These are phyloP conservation scores for Crithidia fasciculata DNA, from an alignment of 208 protist genomes.

Conservation along the genomic window DNA sequence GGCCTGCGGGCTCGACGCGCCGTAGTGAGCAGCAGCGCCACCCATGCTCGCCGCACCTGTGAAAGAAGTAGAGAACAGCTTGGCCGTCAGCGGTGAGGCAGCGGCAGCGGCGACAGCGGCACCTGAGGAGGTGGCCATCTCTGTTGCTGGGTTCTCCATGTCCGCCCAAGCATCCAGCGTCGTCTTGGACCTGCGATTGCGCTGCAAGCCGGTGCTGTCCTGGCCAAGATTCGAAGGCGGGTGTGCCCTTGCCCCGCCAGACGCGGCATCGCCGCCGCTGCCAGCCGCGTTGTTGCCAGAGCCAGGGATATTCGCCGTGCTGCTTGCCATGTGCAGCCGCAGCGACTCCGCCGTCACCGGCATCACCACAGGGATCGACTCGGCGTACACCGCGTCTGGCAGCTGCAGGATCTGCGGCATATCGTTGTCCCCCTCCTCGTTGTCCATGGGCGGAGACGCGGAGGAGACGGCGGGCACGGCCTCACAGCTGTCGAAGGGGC, in stretches of 20 bases:
- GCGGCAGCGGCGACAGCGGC: neutral
- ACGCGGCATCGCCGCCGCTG: neutral
- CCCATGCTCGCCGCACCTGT: neutral
- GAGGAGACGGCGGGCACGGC: neutral
- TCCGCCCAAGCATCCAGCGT: constrained; percentile 29
- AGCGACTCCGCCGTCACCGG: constrained; percentile 34
- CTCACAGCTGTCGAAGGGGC: neutral
- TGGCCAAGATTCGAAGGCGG: neutral
- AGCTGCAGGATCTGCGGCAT: constrained; percentile 16
- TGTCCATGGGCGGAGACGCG: neutral
- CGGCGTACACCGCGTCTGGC: neutral
- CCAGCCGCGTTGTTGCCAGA: neutral
- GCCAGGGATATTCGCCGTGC: neutral
- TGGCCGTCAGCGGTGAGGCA: neutral
- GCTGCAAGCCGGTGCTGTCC: neutral
- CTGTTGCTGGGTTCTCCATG: constrained; percentile 12
- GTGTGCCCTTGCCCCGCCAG: neutral
- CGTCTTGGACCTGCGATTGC: constrained; percentile 9
- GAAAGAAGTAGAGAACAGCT: neutral
- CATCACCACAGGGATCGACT: constrained; percentile 18
- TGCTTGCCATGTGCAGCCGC: constrained; percentile 22
- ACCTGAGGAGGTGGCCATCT: constrained; percentile 3
- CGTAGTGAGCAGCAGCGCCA: neutral
- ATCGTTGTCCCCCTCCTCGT: neutral
- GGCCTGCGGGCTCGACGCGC: constrained; percentile 3